phyloP scores from a whole-genome alignment of 2,329 filamentous ascomycete genomes.

The Talaromyces sp. region DNA sequence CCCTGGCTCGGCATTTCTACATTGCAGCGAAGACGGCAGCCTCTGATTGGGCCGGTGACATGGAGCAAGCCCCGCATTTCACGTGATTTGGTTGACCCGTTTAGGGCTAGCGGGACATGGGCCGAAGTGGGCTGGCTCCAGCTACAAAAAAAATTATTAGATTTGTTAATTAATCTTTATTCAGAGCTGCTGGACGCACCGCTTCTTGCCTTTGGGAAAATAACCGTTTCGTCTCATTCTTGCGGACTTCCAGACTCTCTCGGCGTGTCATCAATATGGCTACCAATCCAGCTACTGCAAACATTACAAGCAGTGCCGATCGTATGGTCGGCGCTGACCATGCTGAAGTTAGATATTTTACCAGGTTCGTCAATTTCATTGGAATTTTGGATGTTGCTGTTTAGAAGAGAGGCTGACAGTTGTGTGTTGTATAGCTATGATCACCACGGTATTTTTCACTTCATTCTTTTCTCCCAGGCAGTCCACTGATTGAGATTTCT shows the following conservation, averaged over 20 bases:
- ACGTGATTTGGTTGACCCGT: conserved; percentile 17
- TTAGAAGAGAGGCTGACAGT: conserved; percentile 13
- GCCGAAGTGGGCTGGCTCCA: conserved; percentile 10
- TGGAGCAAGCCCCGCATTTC: conserved; percentile 4
- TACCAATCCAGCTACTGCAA: not conserved
- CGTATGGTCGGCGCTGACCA: conserved; percentile 64
- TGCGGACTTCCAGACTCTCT: not conserved
- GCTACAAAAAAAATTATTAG: conserved; percentile 11
- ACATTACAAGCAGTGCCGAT: conserved; percentile 39
- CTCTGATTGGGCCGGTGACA: not conserved
- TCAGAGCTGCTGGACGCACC: conserved; percentile 1
- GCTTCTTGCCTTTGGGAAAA: conserved; percentile 8
- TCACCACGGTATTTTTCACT: conserved; percentile 69
- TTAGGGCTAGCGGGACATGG: not conserved
- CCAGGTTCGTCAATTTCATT: conserved; percentile 58
- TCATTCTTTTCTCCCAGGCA: conserved; percentile 3
- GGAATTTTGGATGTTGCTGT: conserved; percentile 15
- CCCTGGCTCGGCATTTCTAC: not conserved
- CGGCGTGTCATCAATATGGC: not conserved
- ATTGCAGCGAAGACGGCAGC: not conserved
- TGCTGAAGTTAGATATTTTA: conserved; percentile 99
- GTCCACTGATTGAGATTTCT: conserved; percentile 13
- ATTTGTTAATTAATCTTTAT: conserved; percentile 12
- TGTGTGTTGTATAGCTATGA: conserved; percentile 64
- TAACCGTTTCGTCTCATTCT: conserved; percentile 1